A percentile compares a stretch with the other conserved stretches of the same genome.
Conservation (phyloP, 192 early-diverging fungal species). For the Phycomyces nitens region DNA sequence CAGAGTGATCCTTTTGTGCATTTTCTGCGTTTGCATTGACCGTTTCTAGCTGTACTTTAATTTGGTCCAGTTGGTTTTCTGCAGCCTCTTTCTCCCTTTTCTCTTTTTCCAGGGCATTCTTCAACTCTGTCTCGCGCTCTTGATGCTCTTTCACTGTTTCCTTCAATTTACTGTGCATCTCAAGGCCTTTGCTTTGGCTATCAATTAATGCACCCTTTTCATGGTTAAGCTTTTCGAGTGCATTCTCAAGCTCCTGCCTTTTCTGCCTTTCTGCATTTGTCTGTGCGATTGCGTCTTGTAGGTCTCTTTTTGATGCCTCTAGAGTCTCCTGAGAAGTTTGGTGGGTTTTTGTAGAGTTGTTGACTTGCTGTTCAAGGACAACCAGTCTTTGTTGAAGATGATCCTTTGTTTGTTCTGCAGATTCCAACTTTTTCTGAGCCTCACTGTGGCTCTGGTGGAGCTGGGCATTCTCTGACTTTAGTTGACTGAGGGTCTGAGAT, state of each 20-base stretch:
- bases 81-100: background rate
- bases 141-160: too few species aligned
- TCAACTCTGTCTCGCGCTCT: too few species aligned
- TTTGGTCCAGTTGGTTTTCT: background rate
- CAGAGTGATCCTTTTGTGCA: background rate
- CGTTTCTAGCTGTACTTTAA: background rate
- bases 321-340: too few species aligned
- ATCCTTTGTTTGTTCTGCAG: background rate
- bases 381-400: too few species aligned
- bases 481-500: background rate
- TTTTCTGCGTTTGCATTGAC: background rate
- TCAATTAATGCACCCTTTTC: background rate
- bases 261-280: constrained; percentile 4
- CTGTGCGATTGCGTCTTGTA: background rate
- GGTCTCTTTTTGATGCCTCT: background rate
- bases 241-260: background rate
- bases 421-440: background rate
- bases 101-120: too few species aligned
- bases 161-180: too few species aligned
- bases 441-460: background rate
- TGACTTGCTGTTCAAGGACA: too few species aligned
- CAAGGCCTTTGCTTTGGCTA: too few species aligned
- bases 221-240: background rate
- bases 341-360: too few species aligned
- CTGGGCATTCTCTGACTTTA: background rate